Evolutionary conservation across 2,329 filamentous ascomycete species (phyloP), one percentile per base, ranked within the genome.

Genomic region (Drechslerella stenobrocha): DNA sequence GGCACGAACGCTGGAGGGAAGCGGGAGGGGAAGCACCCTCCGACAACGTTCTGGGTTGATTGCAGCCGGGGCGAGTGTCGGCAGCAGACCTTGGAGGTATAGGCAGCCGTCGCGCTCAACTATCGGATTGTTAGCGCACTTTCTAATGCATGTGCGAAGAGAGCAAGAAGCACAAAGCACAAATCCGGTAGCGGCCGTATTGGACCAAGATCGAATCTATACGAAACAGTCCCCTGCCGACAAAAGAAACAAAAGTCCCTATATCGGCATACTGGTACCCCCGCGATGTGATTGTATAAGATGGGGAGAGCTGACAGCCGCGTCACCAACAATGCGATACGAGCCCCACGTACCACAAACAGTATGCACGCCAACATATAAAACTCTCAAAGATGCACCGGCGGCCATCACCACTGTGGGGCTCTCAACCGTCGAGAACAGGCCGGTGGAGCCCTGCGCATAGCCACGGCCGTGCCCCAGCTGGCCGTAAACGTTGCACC

Each of bases 31-130:
- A 35, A 59, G 61, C 20, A 53, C 47, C n/a, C n/a, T n/a, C 26
- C 47, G 61, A 24, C 9, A 20, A 24, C 28, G 20, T 9, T 11
- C 20, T 2, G 18, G 22, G 26, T 53, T 50, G 22, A 24, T 11
- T 5, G n/a, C 9, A 7, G 2, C 6, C 9, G 47, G 18, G 7
- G 30, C 42, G 3, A 42, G 15, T 4, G 52, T 59, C 6, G 61
- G 48, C 22, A 66, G 61, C 11, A 66, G 42, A 11, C 61, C 61
- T 20, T 42, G 53, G 42, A 66, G 47, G 34, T 53, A 58, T 9
- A 66, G 30, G 13, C 20, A 23, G 4, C 48, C 53, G n/a, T 66
- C 61, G n/a, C 52, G 53, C 26, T 66, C 61, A 15, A 66, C 61
- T 66, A 45, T 20, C 11, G 11, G 45, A 11, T 35, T 34, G 32